phyloP scores from a whole-genome alignment of 1,139 yeast genomes.

The Debaryomycetaceae sp. region DNA sequence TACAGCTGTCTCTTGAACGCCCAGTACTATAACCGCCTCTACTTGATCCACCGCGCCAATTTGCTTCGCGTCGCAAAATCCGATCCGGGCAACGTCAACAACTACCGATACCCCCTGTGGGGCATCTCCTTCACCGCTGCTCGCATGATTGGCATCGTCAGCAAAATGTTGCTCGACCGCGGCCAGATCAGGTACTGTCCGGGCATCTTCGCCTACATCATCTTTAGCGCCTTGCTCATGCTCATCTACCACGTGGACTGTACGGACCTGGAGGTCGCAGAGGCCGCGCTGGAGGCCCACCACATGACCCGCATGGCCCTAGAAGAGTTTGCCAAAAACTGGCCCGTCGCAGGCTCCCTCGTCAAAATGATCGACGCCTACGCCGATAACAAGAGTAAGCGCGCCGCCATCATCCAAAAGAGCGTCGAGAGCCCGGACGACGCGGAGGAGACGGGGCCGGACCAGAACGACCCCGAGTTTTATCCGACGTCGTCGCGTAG shows the following conservation, averaged over 20 bases:
- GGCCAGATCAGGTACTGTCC: slow-evolving; percentile 46
- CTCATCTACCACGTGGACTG: slow-evolving; percentile 68
- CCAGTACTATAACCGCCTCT: slow-evolving; percentile 63
- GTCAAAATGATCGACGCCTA: slow-evolving; percentile 33
- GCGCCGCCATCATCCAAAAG: slow-evolving; percentile 34
- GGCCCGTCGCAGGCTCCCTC: slow-evolving; percentile 35
- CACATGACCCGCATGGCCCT: slow-evolving; percentile 41
- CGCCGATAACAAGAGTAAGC: slow-evolving; percentile 33
- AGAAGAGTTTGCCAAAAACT: slow-evolving; percentile 37
- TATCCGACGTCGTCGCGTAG: neutral
- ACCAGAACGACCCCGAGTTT: neutral
- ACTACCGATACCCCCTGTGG: slow-evolving; percentile 65
- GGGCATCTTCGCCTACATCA: slow-evolving; percentile 42
- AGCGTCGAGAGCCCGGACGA: slow-evolving; percentile 14
- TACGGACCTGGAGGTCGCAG: slow-evolving; percentile 41
- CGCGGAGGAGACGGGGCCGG: slow-evolving; percentile 16
- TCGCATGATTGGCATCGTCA: slow-evolving; percentile 61
- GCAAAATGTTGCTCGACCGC: slow-evolving; percentile 45
- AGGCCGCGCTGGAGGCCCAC: slow-evolving; percentile 51
- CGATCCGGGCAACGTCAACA: slow-evolving; percentile 31
- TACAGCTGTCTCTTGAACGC: slow-evolving; percentile 56
- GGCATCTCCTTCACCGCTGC: slow-evolving; percentile 83
- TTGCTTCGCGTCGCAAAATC: slow-evolving; percentile 42
- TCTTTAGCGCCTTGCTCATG: slow-evolving; percentile 64
- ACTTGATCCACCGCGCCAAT: slow-evolving; percentile 64